Base-by-base conservation (phyloP, 2,329 filamentous ascomycete genomes). In the Phialophora tarda region DNA sequence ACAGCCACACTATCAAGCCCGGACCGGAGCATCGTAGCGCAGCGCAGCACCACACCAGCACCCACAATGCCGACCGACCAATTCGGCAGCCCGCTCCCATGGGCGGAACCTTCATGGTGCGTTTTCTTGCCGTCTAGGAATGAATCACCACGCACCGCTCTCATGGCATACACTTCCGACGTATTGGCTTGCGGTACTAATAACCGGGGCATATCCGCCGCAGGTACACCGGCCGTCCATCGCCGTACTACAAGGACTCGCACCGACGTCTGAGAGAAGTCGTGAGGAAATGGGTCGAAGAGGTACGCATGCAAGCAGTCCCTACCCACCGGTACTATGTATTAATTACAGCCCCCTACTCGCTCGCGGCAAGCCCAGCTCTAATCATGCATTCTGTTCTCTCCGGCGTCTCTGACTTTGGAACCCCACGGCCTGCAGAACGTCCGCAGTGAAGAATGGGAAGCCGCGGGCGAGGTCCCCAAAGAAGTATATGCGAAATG, bases 361-460 rank as follows among this genome's bases (percentile, higher is more conserved):
- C 8, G n/a, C 47, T 21, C 47, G 8, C 28, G 30, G 30, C 30
- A 32, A 3, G 30, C 1, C 30, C 5, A 32, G 30, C 30, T 32
- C 30, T 11, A 11, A 0, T 32, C 0, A 30, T 11, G 1, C 2
- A 12, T 34, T 10, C 32, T 34, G 12, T 34, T 1, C 12, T 11
- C 12, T 4, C 32, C 10, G 10, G 10, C 32, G 10, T n/a, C 32
- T 10, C 32, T 34, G 32, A 34, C 32, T 34, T 34, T n/a, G n/a
- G 32, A 12, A 34, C 32, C 10, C 32, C 10, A 1, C 17, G 14
- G 38, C 38, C 30, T 7, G 11, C 41, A 62, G 47, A 23, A 62
- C 34, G 59, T 38, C 7, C 30, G 23, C 30, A 38, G 55, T 30
- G 28, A 58, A 17, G 28, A 58, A 14, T 62, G 59, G 59, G 59